Evolutionary conservation across 768 basidiomycete species (phyloP).

Genomic region (Xanthoconium purpureum): DNA sequence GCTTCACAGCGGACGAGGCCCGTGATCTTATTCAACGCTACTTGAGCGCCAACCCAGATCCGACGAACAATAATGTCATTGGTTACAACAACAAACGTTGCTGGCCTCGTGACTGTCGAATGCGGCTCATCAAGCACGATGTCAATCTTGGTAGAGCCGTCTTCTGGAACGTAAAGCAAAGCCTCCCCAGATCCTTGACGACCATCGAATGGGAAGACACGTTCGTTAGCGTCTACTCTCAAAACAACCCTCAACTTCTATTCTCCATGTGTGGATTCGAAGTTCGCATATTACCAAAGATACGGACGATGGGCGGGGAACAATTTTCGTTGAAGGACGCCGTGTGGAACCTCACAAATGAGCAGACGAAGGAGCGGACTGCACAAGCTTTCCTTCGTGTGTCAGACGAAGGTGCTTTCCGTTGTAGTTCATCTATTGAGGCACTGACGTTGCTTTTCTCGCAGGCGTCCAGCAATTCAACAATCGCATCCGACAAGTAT

Average conservation of each 20-base stretch:
- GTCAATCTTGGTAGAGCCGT: slow-evolving; percentile 98
- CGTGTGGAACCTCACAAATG: slow-evolving; percentile 96
- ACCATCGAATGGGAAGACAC: slow-evolving; percentile 99
- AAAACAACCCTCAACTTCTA: slow-evolving; percentile 94
- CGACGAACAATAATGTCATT: slow-evolving; percentile 98
- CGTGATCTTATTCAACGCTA: slow-evolving; percentile 98
- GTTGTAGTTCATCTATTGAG: neutral
- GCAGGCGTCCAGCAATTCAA: slow-evolving; percentile 92
- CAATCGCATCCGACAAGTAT: slow-evolving; percentile 91
- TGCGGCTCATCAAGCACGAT: slow-evolving; percentile 99
- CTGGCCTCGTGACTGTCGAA: slow-evolving; percentile 98
- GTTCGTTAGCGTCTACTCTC: slow-evolving; percentile 94
- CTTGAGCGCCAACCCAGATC: slow-evolving; percentile 95
- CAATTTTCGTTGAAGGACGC: slow-evolving; percentile 96
- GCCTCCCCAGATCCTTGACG: slow-evolving; percentile 89
- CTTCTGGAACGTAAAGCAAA: slow-evolving; percentile 99
- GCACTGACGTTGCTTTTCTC: slow-evolving; percentile 4
- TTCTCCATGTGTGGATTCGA: slow-evolving; percentile 99
- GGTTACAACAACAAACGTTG: slow-evolving; percentile 99
- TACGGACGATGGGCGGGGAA: slow-evolving; percentile 91
- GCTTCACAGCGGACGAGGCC: slow-evolving; percentile 96
- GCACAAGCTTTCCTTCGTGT: slow-evolving; percentile 98
- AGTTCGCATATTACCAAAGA: slow-evolving; percentile 94
- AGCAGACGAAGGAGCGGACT: slow-evolving; percentile 95
- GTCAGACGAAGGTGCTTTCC: slow-evolving; percentile 76